Percentiles rank a stretch among this genome's conserved stretches.
Evolutionary conservation across 805 yeast genomes (phyloP).

Genomic region (Candida yuanshanica): DNA sequence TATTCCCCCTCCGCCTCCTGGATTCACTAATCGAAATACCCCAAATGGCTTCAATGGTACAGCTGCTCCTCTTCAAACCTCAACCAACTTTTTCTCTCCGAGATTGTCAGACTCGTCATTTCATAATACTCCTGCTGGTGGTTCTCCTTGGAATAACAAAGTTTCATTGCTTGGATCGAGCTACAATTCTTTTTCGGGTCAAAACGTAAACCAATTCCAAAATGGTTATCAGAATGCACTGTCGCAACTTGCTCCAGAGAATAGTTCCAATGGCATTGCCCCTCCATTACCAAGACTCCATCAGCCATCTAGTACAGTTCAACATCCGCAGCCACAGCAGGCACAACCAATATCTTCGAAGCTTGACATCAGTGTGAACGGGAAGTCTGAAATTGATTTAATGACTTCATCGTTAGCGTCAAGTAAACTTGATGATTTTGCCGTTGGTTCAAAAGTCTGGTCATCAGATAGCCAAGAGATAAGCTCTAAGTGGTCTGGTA

Average conservation of each 20-base stretch:
- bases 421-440: neutral
- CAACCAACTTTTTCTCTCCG: neutral
- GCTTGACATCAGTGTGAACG: neutral
- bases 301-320: neutral
- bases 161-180: neutral
- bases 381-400: slow-evolving; percentile 6
- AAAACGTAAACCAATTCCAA: neutral
- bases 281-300: neutral
- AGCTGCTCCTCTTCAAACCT: neutral
- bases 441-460: slow-evolving; percentile 2
- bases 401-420: slow-evolving; percentile 1
- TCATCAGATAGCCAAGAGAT: neutral
- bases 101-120: neutral
- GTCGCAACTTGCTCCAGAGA: neutral
- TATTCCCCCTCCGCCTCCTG: neutral
- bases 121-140: neutral
- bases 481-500: neutral
- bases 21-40: neutral
- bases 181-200: neutral
- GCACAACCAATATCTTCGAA: neutral
- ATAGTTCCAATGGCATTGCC: neutral
- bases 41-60: neutral
- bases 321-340: neutral
- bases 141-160: slow-evolving; percentile 4
- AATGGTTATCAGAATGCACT: neutral